These are phyloP conservation scores for Heritiera littoralis DNA, from an alignment of 345 rosid genomes.

Conservation along the genomic window DNA sequence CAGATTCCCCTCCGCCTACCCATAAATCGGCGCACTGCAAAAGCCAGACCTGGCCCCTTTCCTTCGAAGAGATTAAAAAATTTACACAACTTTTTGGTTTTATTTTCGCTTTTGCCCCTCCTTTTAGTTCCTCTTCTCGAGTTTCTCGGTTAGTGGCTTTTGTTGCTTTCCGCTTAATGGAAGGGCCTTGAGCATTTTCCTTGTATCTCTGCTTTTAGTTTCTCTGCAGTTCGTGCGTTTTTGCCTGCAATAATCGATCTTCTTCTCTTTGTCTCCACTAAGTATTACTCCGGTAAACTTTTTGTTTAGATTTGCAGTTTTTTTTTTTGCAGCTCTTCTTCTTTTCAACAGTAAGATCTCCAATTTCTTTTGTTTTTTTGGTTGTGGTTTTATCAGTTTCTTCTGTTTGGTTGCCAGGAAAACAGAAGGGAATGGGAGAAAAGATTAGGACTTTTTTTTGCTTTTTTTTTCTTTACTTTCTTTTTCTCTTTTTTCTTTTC, in stretches of 20 bases:
- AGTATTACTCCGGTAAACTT: constrained; percentile 25
- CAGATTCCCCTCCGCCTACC: constrained; percentile 21
- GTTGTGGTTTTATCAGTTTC: neutral
- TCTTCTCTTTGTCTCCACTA: constrained; percentile 19
- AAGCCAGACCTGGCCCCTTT: constrained; percentile 22
- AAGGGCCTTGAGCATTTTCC: constrained; percentile 43
- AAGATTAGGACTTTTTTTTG: neutral
- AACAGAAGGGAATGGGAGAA: neutral
- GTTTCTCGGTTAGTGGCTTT: constrained; percentile 40
- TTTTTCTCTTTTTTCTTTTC: neutral
- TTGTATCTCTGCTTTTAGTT: constrained; percentile 25
- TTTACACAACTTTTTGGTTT: constrained; percentile 16
- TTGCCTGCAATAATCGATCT: constrained; percentile 19
- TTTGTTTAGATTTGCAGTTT: constrained; percentile 18
- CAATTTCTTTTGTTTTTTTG: neutral
- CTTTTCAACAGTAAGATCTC: neutral
- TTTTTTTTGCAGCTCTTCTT: neutral
- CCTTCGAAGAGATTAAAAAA: neutral
- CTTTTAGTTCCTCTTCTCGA: constrained; percentile 15
- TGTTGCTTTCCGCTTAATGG: constrained; percentile 66
- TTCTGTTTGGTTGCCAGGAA: neutral
- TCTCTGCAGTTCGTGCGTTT: constrained; percentile 37
- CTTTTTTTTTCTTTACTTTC: neutral
- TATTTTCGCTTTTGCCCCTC: constrained; percentile 35
- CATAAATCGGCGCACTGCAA: constrained; percentile 23